Conservation (phyloP, 306 rosid species). For the Castanospermum australe region DNA sequence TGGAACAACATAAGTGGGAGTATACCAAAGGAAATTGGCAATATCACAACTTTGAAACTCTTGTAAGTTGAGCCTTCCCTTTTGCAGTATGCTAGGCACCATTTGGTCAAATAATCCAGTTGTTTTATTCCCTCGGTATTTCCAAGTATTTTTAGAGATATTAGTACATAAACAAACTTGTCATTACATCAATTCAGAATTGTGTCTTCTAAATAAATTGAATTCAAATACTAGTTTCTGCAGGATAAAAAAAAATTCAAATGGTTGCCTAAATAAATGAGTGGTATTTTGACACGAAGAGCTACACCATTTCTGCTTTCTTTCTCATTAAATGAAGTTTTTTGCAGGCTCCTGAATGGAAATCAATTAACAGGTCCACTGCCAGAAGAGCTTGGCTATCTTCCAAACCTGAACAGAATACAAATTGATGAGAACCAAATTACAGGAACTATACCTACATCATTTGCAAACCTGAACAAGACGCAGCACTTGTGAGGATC, state of each 20-base stretch:
- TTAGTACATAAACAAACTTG: not conserved
- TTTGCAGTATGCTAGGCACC: not conserved
- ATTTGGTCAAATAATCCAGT: not conserved
- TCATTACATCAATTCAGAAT: not conserved
- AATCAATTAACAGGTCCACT: conserved; percentile 64
- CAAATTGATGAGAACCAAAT: conserved; percentile 79
- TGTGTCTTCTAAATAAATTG: not conserved
- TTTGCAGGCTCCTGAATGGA: conserved; percentile 80
- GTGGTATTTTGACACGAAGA: not conserved
- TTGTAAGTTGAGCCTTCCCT: conserved; percentile 55
- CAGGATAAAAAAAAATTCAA: not conserved
- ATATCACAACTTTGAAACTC: conserved; percentile 62
- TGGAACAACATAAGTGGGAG: conserved; percentile 78
- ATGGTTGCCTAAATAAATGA: not conserved
- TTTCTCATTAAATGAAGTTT: conserved; percentile 17
- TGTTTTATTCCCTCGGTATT: not conserved
- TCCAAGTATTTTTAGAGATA: not conserved
- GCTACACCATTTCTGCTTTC: not conserved
- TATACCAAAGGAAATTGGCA: conserved; percentile 89
- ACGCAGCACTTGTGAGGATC: conserved; percentile 71
- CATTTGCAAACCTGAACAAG: conserved; percentile 64
- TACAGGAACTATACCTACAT: conserved; percentile 69
- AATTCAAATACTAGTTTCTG: not conserved
- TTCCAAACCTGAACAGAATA: conserved; percentile 52
- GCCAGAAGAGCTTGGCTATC: conserved; percentile 83